phyloP scores from a whole-genome alignment of 306 rosid genomes.

The Fragaria vesca region DNA sequence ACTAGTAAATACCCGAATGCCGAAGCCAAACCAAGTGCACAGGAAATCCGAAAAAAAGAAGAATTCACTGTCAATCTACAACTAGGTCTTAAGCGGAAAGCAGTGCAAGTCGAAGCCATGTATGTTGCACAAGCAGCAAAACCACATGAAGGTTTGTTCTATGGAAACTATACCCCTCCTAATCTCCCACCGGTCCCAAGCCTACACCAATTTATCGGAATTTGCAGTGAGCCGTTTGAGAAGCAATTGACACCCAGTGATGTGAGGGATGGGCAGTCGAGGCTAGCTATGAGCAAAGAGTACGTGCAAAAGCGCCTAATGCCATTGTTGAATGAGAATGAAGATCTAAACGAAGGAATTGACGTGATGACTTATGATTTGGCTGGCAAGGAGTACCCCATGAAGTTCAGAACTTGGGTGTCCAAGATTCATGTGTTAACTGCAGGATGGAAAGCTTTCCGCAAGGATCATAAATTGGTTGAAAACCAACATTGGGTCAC shows the following conservation, averaged over 20 bases:
- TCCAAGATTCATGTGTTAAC: background rate
- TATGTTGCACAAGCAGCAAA: background rate
- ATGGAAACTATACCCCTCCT: slow-evolving; percentile 2
- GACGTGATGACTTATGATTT: slow-evolving; percentile 3
- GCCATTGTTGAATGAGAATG: slow-evolving; percentile 2
- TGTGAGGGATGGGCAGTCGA: slow-evolving; percentile 5
- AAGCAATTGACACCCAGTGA: slow-evolving; percentile 14
- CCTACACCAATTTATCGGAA: background rate
- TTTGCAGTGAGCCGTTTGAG: slow-evolving; percentile 17
- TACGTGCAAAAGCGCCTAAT: background rate
- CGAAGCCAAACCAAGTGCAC: background rate
- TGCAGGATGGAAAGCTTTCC: slow-evolving; percentile 14
- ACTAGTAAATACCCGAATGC: background rate
- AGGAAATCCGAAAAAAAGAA: background rate
- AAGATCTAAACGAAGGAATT: background rate
- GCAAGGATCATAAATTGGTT: background rate
- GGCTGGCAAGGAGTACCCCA: background rate
- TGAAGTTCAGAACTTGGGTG: slow-evolving; percentile 16
- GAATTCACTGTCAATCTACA: background rate
- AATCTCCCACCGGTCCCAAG: background rate
- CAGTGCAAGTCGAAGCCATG: background rate
- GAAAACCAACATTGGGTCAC: background rate
- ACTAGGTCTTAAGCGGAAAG: background rate
- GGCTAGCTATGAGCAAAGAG: slow-evolving; percentile 17
- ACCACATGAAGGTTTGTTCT: background rate